Base-by-base conservation (phyloP, 345 rosid species). In the Hibiscus trionum region DNA sequence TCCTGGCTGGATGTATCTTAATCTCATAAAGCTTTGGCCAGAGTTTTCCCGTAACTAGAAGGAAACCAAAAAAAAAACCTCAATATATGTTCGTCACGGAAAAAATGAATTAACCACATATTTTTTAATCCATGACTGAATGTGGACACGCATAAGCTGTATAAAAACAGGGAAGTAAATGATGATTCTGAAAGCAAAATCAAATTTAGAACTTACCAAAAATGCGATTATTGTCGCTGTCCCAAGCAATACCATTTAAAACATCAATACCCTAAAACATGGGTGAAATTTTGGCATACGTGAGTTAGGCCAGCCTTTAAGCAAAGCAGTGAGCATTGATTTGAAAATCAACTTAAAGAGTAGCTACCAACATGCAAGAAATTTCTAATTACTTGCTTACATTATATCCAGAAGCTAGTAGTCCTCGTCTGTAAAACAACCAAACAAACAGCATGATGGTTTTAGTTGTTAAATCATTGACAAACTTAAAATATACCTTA, bases 211-310 rank as follows among this genome's bases (percentile, higher is more conserved):
- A 66, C 86, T 90, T 78, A 90, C 93, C 96, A 16, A 88, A 90
- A 33, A 88, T 55, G 58, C 99, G 97, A 56, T 85, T 85, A 66
- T 74, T 72, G 4, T 84, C 71, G 16, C 74, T 56, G 83, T 95
- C 97, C 97, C 98, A 92, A 47, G 99, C 99, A 76, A 95, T 95
- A 49, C 99, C 99, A 49, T 95, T 95, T 74, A 95, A 78, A 66
- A 95, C 98, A 86, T 95, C 99, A 72, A 95, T 81, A 60, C 74
- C 79, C 97, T 90, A 52, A 37, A 67, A 75, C 60, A 60, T 42
- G 60, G 60, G 66, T 19, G 46, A 69, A 67, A 76, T 57, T 33
- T 67, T 11, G 9, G 72, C 56, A 66, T 26, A 71, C 2, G 35
- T 70, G 15, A 61, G 63, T 62, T 15, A 58, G 73, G 39, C 9